Base-by-base conservation (phyloP, 2,329 filamentous ascomycete species). In the Emergomyces orientalis region DNA sequence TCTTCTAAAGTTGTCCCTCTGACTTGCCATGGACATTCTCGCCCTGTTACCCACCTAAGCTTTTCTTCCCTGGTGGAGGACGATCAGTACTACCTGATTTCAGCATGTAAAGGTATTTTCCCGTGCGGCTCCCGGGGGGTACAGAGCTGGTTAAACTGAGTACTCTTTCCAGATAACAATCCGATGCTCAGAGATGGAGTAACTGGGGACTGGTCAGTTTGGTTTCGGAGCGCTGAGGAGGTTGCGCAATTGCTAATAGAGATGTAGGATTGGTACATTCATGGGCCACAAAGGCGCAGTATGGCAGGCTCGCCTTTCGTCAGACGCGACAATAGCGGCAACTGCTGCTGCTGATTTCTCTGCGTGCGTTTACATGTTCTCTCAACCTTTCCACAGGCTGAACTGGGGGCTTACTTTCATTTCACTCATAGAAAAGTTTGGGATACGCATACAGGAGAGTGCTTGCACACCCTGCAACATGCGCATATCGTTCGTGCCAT, bases 241-340 rank as follows among this genome's bases (percentile, higher is more conserved):
- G 27, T 51, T 25, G 25, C 8, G 39, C 64, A 58, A 65, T 58
- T 55, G 55, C 25, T 45, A 14, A 51, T 57, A 52, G 25, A 49
- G 32, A 41, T 43, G 51, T 43, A 85, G 84, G 90, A 97, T 97
- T 69, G 94, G 94, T 58, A 97, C 94, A 45, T 97, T 97, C 74
- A 88, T 99, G 71, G 94, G 94, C 49, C 94, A 99, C 80, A 97
- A 99, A 78, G 94, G 94, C 66, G 94, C 94, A 45, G 93, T 97
- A 64, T 99, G 94, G 91, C 92, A 97, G 79, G 90, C 92, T 61
- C 86, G 92, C 69, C 82, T 99, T 43, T 96, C 91, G 61, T 87
- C 90, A 25, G 91, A 97, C 77, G 90, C 91, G 51, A 86, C 86
- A 32, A 87, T 91, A 57, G 93, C 94, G 63, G 94, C 92, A 11